Evolutionary conservation across 495 filamentous ascomycete genomes (phyloP).

Genomic region (Darksidea phi): DNA sequence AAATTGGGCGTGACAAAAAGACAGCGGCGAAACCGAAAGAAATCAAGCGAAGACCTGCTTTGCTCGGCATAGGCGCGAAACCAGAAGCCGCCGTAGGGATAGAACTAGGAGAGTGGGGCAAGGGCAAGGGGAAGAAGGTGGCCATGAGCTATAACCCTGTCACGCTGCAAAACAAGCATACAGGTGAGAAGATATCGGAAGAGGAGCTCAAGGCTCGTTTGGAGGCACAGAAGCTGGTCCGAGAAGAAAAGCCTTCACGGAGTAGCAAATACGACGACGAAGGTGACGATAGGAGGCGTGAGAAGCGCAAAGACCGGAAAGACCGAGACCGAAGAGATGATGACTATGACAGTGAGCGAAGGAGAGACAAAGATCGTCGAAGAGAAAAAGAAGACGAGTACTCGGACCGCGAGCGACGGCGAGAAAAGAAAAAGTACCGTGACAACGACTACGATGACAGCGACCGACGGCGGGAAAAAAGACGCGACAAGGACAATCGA

Average conservation of each 20-base stretch:
- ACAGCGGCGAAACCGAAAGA: constrained; percentile 49
- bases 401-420: constrained; percentile 20
- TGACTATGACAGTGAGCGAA: constrained; percentile 10
- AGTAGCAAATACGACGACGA: constrained; percentile 42
- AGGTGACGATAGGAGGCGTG: constrained; percentile 21
- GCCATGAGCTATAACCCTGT: constrained; percentile 64
- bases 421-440: constrained; percentile 39
- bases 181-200: constrained; percentile 65
- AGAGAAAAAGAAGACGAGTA: constrained; percentile 13
- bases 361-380: constrained; percentile 12
- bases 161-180: constrained; percentile 62
- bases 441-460: constrained; percentile 4
- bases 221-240: constrained; percentile 47
- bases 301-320: constrained; percentile 40
- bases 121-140: constrained; percentile 56
- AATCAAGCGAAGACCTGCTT: constrained; percentile 67
- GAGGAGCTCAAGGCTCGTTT: constrained; percentile 55
- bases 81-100: constrained; percentile 67
- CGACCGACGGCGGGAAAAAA: background rate
- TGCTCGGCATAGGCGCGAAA: constrained; percentile 84
- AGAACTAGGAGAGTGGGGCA: constrained; percentile 74
- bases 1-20: constrained; percentile 58
- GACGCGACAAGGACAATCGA: constrained; percentile 11
- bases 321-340: constrained; percentile 28
- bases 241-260: constrained; percentile 12